A percentile compares a stretch with the other conserved stretches of the same genome.
Conservation (phyloP, 108 stramenopile species). For the Nitzschia sp. region DNA sequence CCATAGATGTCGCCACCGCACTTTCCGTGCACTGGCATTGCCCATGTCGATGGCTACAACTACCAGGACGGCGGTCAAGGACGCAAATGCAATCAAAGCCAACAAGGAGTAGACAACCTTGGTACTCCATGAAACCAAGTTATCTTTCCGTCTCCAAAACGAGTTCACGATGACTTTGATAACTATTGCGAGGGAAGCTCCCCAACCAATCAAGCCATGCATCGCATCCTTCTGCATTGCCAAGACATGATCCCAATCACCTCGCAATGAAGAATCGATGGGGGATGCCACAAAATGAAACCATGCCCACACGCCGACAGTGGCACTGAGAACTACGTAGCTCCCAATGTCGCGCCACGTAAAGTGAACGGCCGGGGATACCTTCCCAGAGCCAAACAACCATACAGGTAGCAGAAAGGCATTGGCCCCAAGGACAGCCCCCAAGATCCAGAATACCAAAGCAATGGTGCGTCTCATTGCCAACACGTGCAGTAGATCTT, state of each 20-base stretch:
- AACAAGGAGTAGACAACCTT: background rate
- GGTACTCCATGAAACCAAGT: background rate
- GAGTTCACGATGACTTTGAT: background rate
- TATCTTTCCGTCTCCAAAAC: background rate
- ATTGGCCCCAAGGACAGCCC: background rate
- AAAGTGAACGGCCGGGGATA: background rate
- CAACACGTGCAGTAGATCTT: background rate
- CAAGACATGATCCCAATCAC: background rate
- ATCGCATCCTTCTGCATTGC: background rate
- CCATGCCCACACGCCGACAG: background rate
- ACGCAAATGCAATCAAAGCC: background rate
- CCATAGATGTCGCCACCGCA: slow-evolving; percentile 10
- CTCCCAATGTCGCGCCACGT: background rate
- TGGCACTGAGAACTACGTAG: background rate
- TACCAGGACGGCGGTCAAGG: background rate
- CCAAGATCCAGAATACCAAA: background rate
- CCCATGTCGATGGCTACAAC: background rate
- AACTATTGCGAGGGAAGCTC: background rate
- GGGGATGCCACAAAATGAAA: background rate
- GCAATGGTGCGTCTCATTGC: background rate
- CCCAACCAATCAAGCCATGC: background rate
- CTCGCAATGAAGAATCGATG: background rate
- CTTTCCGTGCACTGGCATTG: background rate
- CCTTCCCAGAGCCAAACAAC: background rate
- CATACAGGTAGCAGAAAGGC: background rate